Evolutionary conservation across 257 asterid genomes (phyloP).

Genomic region (Paulownia fortunei): DNA sequence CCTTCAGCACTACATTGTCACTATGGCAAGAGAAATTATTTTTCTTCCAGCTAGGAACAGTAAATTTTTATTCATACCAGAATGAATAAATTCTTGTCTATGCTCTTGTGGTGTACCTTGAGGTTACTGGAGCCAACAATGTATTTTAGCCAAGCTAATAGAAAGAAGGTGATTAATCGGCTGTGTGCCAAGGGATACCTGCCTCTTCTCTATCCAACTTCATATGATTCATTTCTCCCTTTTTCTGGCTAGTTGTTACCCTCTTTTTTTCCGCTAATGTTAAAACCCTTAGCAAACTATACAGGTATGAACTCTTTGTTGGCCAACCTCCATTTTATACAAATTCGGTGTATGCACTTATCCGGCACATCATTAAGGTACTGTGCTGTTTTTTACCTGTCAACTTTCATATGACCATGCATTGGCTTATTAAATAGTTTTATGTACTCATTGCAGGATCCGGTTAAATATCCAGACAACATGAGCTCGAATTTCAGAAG

Average conservation of each 20-base stretch:
- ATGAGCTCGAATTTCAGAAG: slow-evolving; percentile 84
- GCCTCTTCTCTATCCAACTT: slow-evolving; percentile 25
- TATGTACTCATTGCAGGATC: slow-evolving; percentile 67
- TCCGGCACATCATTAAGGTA: slow-evolving; percentile 96
- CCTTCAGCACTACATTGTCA: neutral
- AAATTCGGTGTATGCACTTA: slow-evolving; percentile 96
- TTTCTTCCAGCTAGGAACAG: neutral
- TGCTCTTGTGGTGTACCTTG: slow-evolving; percentile 9
- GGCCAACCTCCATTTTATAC: slow-evolving; percentile 99
- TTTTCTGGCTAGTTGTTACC: slow-evolving; percentile 19
- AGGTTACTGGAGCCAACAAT: slow-evolving; percentile 6
- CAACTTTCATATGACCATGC: slow-evolving; percentile 14
- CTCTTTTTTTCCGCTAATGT: slow-evolving; percentile 8
- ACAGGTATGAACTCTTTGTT: slow-evolving; percentile 97
- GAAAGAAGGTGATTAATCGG: slow-evolving; percentile 16
- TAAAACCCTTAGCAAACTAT: slow-evolving; percentile 15
- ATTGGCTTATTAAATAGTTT: slow-evolving; percentile 21
- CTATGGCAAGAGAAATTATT: neutral
- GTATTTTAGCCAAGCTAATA: slow-evolving; percentile 8
- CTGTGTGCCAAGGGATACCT: slow-evolving; percentile 12
- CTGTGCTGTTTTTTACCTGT: slow-evolving; percentile 17
- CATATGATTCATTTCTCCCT: slow-evolving; percentile 5
- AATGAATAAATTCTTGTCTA: slow-evolving; percentile 20
- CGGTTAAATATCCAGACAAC: slow-evolving; percentile 93
- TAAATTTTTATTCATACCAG: neutral